Percentiles rank a stretch among this genome's conserved stretches.
Conservation (phyloP, 768 basidiomycete genomes). For the Amanita exitialis region DNA sequence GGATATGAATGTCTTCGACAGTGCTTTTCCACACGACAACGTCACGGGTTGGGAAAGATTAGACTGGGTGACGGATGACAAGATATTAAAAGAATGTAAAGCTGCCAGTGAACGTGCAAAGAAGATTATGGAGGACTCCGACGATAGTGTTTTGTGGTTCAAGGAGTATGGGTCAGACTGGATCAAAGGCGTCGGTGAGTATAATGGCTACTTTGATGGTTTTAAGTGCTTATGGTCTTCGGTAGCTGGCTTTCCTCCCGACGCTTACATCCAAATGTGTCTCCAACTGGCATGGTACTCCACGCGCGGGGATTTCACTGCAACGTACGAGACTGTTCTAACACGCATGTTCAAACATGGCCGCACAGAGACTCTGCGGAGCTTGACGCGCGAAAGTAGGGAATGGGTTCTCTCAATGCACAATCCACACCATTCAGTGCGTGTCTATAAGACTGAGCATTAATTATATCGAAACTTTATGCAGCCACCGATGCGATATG, state of each 20-base stretch:
- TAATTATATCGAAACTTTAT: slow-evolving; percentile 3
- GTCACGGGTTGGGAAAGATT: slow-evolving; percentile 45
- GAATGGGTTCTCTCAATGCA: slow-evolving; percentile 71
- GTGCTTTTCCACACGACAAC: slow-evolving; percentile 2
- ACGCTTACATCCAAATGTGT: slow-evolving; percentile 86
- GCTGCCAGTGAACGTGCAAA: slow-evolving; percentile 49
- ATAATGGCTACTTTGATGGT: neutral
- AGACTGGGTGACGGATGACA: slow-evolving; percentile 66
- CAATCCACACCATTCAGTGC: slow-evolving; percentile 38
- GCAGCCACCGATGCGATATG: slow-evolving; percentile 26
- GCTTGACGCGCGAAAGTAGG: slow-evolving; percentile 62
- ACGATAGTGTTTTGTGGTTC: slow-evolving; percentile 78
- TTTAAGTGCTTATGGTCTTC: neutral
- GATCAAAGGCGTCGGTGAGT: slow-evolving; percentile 69
- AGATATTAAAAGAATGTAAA: slow-evolving; percentile 43
- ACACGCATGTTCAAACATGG: slow-evolving; percentile 83
- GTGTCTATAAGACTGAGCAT: slow-evolving; percentile 10
- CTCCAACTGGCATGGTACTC: slow-evolving; percentile 88
- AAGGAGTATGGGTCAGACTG: slow-evolving; percentile 76
- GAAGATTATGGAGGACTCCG: slow-evolving; percentile 63
- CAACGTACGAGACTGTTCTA: slow-evolving; percentile 89
- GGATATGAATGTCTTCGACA: slow-evolving; percentile 33
- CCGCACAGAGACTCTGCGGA: slow-evolving; percentile 84
- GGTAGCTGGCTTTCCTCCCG: slow-evolving; percentile 43
- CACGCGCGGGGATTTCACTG: slow-evolving; percentile 65